A percentile compares a stretch with the other conserved stretches of the same genome.
These are phyloP conservation scores for Anisodus acutangulus DNA, from an alignment of 257 asterid species.

Conservation along the genomic window DNA sequence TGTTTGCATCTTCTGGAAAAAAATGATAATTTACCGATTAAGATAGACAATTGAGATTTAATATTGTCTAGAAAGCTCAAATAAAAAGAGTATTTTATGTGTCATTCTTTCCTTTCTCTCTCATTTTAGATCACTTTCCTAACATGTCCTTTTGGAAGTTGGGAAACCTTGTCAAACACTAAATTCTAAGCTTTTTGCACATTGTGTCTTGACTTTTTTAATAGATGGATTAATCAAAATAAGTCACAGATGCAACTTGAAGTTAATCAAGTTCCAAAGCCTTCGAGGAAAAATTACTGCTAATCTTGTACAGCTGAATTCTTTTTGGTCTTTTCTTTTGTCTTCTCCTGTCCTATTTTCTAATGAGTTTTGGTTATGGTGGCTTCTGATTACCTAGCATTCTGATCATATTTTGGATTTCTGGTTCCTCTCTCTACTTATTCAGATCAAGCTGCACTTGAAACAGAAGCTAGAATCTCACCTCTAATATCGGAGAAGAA, in stretches of 20 bases:
- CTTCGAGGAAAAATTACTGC: slow-evolving; percentile 10
- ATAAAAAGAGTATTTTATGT: not conserved
- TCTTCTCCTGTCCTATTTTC: not conserved
- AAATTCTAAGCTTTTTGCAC: slow-evolving; percentile 10
- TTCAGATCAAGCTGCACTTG: slow-evolving; percentile 92
- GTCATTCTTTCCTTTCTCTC: slow-evolving; percentile 1
- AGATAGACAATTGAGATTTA: not conserved
- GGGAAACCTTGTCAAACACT: not conserved
- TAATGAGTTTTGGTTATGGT: slow-evolving; percentile 20
- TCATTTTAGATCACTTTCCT: not conserved
- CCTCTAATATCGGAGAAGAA: slow-evolving; percentile 90
- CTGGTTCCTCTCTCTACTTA: not conserved
- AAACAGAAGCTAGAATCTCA: slow-evolving; percentile 89
- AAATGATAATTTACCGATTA: not conserved
- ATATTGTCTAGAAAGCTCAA: not conserved
- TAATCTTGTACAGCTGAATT: not conserved
- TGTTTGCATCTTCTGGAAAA: not conserved
- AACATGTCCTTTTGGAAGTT: slow-evolving; percentile 7
- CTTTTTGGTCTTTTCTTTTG: slow-evolving; percentile 3
- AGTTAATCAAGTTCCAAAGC: slow-evolving; percentile 1
- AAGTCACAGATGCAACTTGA: slow-evolving; percentile 15
- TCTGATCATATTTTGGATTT: not conserved
- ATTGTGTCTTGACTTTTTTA: slow-evolving; percentile 10
- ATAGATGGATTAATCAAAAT: slow-evolving; percentile 14
- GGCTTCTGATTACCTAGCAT: not conserved